These are phyloP conservation scores for Dendrocalamus latiflorus DNA, from an alignment of 202 grass and related monocot genomes.

Conservation along the genomic window DNA sequence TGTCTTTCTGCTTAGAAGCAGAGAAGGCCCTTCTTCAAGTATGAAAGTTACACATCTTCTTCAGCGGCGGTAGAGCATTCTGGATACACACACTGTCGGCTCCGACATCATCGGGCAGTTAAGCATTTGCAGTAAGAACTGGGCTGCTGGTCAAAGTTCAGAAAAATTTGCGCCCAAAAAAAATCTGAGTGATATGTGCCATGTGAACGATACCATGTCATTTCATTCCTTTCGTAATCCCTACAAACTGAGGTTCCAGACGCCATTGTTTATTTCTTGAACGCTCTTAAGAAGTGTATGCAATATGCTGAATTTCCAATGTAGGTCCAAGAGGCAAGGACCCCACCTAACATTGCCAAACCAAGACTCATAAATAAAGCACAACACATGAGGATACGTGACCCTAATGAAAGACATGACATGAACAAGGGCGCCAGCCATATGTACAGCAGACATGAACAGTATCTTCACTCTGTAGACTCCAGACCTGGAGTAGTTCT, in stretches of 20 bases:
- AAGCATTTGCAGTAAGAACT: neutral
- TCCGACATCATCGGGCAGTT: slow-evolving; percentile 3
- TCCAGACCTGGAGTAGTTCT: too few relatives aligned
- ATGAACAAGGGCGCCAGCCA: too few relatives aligned
- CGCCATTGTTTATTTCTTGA: neutral
- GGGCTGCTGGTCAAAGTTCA: neutral
- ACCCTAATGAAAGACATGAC: neutral
- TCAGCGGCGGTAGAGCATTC: too few relatives aligned
- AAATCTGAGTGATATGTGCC: neutral
- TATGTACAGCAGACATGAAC: too few relatives aligned
- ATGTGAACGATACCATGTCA: neutral
- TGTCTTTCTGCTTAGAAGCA: too few relatives aligned
- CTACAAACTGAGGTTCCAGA: neutral
- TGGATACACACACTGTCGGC: neutral
- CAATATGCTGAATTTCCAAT: neutral
- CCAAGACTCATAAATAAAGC: neutral
- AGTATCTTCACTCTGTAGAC: too few relatives aligned
- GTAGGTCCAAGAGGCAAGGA: neutral
- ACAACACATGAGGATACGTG: neutral
- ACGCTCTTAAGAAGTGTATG: neutral
- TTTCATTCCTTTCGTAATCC: neutral
- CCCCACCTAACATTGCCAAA: slow-evolving; percentile 9
- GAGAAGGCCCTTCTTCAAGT: too few relatives aligned
- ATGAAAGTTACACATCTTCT: too few relatives aligned
- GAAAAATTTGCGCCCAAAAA: neutral